These are phyloP conservation scores for Aspergillus versicolor DNA, from an alignment of 2,329 filamentous ascomycete species.

Conservation along the genomic window DNA sequence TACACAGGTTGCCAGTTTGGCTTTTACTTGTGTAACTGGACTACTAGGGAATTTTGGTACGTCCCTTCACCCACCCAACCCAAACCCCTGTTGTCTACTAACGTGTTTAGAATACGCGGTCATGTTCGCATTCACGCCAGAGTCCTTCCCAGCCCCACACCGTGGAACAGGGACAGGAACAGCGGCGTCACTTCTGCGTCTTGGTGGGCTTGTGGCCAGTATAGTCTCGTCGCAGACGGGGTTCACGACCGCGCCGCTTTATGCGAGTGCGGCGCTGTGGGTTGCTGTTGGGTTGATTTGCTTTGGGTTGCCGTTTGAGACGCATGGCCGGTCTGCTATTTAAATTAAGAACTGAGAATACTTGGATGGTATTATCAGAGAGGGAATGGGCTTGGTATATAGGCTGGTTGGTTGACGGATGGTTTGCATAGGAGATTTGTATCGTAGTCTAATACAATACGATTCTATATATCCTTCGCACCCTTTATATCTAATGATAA, in stretches of 20 bases:
- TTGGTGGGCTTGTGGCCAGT: constrained; percentile 41
- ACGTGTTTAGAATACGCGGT: constrained; percentile 29
- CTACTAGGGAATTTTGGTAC: constrained; percentile 43
- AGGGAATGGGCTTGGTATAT: no score
- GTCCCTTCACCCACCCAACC: no score
- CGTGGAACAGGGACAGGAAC: constrained; percentile 28
- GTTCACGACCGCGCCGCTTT: constrained; percentile 47
- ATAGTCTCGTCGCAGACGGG: constrained; percentile 46
- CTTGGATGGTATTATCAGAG: no score
- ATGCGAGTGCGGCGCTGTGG: constrained; percentile 48
- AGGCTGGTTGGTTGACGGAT: background rate
- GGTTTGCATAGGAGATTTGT: no score
- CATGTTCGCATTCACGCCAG: constrained; percentile 30
- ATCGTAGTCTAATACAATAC: background rate
- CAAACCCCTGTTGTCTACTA: background rate
- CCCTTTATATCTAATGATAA: background rate
- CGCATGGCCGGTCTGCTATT: constrained; percentile 32
- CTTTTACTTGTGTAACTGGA: constrained; percentile 43
- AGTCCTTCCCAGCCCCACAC: constrained; percentile 29
- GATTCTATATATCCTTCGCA: no score
- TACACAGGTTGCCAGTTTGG: constrained; percentile 34
- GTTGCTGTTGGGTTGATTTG: constrained; percentile 43
- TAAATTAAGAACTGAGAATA: background rate
- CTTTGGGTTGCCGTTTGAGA: constrained; percentile 47
- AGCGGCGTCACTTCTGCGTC: constrained; percentile 32